Evolutionary conservation across 2,329 filamentous ascomycete genomes (phyloP).

Genomic region (Aspergillus vadensis): DNA sequence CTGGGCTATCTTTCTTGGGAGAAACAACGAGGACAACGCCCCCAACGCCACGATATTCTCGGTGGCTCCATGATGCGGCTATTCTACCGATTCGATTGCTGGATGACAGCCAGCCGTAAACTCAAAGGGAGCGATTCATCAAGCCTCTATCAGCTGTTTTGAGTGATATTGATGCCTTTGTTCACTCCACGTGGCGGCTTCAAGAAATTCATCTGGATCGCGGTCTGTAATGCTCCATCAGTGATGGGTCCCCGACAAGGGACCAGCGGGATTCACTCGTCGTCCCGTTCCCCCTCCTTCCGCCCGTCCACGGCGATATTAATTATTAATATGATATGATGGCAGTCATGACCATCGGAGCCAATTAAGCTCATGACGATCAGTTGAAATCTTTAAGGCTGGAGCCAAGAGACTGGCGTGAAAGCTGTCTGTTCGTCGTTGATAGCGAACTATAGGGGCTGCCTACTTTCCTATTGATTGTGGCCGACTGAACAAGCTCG

Average conservation of each 20-base stretch:
- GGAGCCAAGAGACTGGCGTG: neutral
- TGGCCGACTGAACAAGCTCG: neutral
- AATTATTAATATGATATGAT: neutral
- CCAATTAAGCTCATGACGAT: conserved; percentile 1
- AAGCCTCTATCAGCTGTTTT: neutral
- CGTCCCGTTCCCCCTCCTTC: neutral
- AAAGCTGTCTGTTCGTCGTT: neutral
- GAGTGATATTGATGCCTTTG: neutral
- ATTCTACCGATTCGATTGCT: conserved; percentile 5
- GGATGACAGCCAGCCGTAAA: neutral
- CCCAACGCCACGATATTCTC: neutral
- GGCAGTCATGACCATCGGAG: neutral
- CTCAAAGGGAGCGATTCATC: neutral
- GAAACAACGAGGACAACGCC: neutral
- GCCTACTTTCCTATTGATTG: neutral
- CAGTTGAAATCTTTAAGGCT: neutral
- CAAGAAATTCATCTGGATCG: neutral
- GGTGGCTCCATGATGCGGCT: neutral
- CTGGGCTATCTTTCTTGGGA: neutral
- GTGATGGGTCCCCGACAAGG: neutral
- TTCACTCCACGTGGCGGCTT: conserved; percentile 5
- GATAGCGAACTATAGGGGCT: neutral
- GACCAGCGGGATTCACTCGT: neutral
- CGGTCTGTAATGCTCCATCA: neutral
- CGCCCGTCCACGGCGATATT: neutral